Conservation (phyloP, 2,329 filamentous ascomycete species). For the Huntiella savannae region DNA sequence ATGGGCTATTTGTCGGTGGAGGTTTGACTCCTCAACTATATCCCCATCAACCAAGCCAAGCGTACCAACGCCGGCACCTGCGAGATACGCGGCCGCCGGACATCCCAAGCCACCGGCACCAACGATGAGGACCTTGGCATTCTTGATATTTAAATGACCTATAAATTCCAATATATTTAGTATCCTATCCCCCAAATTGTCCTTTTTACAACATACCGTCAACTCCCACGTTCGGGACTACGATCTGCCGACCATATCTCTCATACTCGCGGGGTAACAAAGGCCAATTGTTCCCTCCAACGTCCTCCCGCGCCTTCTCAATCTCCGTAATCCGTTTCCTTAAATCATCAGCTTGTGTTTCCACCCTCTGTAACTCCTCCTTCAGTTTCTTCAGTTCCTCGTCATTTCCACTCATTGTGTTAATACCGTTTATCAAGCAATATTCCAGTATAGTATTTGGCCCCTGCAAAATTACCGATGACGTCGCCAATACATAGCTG, state of each 20-base stretch:
- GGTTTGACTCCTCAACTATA: conserved; percentile 69
- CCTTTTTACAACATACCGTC: conserved; percentile 29
- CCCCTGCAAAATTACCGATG: background rate
- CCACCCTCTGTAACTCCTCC: no score
- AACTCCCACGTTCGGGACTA: conserved; percentile 64
- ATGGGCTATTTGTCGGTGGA: conserved; percentile 84
- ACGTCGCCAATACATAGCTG: conserved; percentile 5
- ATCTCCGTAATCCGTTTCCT: background rate
- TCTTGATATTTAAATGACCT: conserved; percentile 61
- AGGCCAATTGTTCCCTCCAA: conserved; percentile 40
- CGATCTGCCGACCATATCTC: conserved; percentile 78
- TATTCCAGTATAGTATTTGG: no score
- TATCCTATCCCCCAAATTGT: no score
- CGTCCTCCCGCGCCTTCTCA: background rate
- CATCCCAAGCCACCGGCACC: conserved; percentile 82
- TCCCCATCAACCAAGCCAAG: conserved; percentile 80
- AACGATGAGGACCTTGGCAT: conserved; percentile 56
- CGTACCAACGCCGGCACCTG: conserved; percentile 68
- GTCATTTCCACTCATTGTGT: background rate
- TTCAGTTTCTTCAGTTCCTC: background rate
- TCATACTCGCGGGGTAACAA: conserved; percentile 56
- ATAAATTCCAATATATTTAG: background rate
- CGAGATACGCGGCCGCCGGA: conserved; percentile 81
- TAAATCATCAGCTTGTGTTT: background rate
- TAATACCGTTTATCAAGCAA: background rate